Evolutionary conservation across 2,329 filamentous ascomycete species (phyloP), one percentile per base, ranked within the genome.

Genomic region (Verticillium nubilum): DNA sequence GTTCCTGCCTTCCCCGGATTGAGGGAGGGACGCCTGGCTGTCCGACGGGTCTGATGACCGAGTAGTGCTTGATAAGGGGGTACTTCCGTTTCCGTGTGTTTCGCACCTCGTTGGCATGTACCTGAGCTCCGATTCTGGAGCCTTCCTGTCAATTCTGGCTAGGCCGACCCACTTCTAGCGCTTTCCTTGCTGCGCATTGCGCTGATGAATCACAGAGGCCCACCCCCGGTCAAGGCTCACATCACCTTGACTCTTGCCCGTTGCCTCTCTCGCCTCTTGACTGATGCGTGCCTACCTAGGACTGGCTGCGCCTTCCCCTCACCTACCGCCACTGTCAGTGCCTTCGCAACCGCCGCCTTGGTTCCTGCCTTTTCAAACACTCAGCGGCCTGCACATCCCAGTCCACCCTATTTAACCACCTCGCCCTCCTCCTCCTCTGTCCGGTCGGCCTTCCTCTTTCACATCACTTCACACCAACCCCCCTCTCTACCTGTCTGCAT

Each of bases 11-110:
- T 47, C 42, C 42, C 42, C 42, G 42, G 42, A 47, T 47, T 47
- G n/a, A 23, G 42, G 42, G n/a, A 23, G 19, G 19, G 42, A 47
- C 42, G 42, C 10, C 37, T 10, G 6, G 42, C 42, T 23, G 19
- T 9, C n/a, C 19, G n/a, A 47, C 13, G 42, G 42, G 42, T 47
- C 42, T 25, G 42, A 47, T 47, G 42, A 47, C 42, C 42, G 23
- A n/a, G 19, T 23, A 23, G n/a, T n/a, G 42, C 19, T 19, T 47
- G 42, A 47, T 47, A 47, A 47, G 42, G 13, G n/a, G 19, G 19
- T 71, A 69, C 66, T 64, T 66, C 62, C 58, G 58, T 64, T 65
- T 63, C 65, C 62, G 42, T 47, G 42, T 23, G n/a, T n/a, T n/a
- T n/a, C n/a, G 3, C 42, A 23, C 42, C n/a, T n/a, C 23, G 19